Percentiles rank a stretch among this genome's conserved stretches.
phyloP scores from a whole-genome alignment of 495 filamentous ascomycete species.

The Lasiosphaeria ovina region DNA sequence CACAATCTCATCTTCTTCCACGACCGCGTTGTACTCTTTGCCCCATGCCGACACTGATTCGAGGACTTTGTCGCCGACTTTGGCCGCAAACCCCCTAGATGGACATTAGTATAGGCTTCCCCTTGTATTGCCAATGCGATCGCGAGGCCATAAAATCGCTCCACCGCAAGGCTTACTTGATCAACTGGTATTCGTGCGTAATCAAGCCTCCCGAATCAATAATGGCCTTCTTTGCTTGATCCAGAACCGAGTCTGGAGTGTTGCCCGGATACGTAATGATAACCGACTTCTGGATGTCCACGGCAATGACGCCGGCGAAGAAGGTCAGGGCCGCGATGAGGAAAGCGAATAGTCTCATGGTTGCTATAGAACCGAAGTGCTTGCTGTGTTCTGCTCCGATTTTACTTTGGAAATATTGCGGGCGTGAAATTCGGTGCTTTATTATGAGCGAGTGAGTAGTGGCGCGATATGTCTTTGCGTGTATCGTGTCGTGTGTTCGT shows the following conservation, averaged over 20 bases:
- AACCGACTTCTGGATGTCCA: constrained; percentile 63
- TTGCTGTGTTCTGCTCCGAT: background rate
- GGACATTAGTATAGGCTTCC: background rate
- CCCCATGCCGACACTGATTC: constrained; percentile 67
- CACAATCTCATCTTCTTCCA: constrained; percentile 76
- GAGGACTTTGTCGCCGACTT: constrained; percentile 64
- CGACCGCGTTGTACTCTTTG: constrained; percentile 58
- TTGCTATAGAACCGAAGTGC: constrained; percentile 18
- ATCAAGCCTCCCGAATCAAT: constrained; percentile 59
- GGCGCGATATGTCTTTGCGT: background rate
- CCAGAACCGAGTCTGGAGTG: constrained; percentile 67
- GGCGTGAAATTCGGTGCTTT: too few relatives aligned
- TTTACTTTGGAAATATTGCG: background rate
- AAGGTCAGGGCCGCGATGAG: constrained; percentile 56
- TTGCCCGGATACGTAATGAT: constrained; percentile 73
- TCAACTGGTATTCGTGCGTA: constrained; percentile 56
- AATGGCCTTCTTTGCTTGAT: constrained; percentile 69
- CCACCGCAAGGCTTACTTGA: constrained; percentile 47
- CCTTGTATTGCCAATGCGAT: constrained; percentile 16
- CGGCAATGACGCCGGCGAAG: constrained; percentile 50
- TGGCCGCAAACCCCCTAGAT: constrained; percentile 71
- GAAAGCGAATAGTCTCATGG: constrained; percentile 59
- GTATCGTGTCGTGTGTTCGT: background rate
- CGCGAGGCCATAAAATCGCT: background rate
- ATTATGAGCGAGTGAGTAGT: too few relatives aligned